Evolutionary conservation across 2,329 filamentous ascomycete genomes (phyloP).

Genomic region (Trichoderma brevicompactum): DNA sequence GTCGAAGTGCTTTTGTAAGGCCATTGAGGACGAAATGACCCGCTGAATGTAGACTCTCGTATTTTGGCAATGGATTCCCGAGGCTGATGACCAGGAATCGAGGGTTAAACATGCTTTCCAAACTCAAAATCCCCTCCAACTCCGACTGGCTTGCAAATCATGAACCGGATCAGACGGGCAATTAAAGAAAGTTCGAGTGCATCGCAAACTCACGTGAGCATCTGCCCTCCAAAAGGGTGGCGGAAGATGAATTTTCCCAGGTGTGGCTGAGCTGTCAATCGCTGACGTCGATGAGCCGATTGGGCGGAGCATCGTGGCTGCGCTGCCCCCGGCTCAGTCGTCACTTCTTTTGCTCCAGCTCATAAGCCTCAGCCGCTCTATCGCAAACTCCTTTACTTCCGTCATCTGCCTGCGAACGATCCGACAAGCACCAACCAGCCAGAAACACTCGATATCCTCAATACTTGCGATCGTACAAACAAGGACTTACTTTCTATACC

Average conservation of each 20-base stretch:
- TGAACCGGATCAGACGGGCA: background rate
- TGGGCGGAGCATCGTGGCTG: slow-evolving; percentile 41
- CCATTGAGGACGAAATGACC: slow-evolving; percentile 77
- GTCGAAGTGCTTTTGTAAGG: slow-evolving; percentile 52
- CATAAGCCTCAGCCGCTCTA: slow-evolving; percentile 30
- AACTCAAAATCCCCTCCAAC: slow-evolving; percentile 11
- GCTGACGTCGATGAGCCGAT: slow-evolving; percentile 39
- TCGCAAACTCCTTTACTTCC: slow-evolving; percentile 30
- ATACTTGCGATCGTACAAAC: background rate
- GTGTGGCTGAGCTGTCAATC: slow-evolving; percentile 30
- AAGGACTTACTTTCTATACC: slow-evolving; percentile 9
- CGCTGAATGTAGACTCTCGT: slow-evolving; percentile 81
- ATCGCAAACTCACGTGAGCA: slow-evolving; percentile 40
- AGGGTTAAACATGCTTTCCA: slow-evolving; percentile 43
- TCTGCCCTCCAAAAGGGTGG: background rate
- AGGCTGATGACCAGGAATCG: slow-evolving; percentile 82
- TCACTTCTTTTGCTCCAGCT: slow-evolving; percentile 22
- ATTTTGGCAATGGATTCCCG: slow-evolving; percentile 79
- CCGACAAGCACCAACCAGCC: slow-evolving; percentile 29
- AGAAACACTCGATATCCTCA: background rate
- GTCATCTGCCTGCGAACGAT: slow-evolving; percentile 34
- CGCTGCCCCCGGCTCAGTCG: slow-evolving; percentile 34
- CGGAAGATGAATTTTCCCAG: slow-evolving; percentile 19
- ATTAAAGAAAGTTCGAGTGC: slow-evolving; percentile 14
- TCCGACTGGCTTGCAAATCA: slow-evolving; percentile 22